Conservation (phyloP, 2,329 filamentous ascomycete species). For the Calycina marina region DNA sequence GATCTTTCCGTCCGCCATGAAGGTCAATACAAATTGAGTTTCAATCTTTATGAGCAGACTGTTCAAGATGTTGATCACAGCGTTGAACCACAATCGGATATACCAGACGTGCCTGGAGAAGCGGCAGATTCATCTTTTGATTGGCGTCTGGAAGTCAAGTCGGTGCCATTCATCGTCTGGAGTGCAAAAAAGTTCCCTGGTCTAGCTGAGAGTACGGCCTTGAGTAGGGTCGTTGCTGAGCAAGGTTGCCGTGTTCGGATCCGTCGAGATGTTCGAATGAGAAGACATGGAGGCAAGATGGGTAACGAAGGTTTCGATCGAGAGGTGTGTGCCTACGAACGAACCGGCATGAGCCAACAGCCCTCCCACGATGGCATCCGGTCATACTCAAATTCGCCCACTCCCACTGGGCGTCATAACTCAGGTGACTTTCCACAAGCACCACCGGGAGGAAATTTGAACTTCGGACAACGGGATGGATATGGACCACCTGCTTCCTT, state of each 20-base stretch:
- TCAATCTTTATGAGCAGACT: conserved; percentile 86
- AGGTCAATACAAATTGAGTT: conserved; percentile 79
- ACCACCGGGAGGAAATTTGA: conserved; percentile 10
- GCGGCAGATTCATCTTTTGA: conserved; percentile 41
- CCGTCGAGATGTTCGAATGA: conserved; percentile 83
- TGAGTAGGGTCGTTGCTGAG: conserved; percentile 86
- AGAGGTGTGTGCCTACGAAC: too few species aligned
- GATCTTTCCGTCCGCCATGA: conserved; percentile 93
- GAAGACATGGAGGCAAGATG: conserved; percentile 62
- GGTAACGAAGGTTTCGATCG: too few species aligned
- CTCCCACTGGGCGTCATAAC: conserved; percentile 28
- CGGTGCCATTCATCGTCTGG: conserved; percentile 72
- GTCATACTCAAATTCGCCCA: conserved; percentile 13
- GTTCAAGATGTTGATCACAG: conserved; percentile 48
- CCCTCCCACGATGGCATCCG: conserved; percentile 6
- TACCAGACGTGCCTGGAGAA: conserved; percentile 27
- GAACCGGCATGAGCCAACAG: too few species aligned
- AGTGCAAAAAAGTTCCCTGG: conserved; percentile 99
- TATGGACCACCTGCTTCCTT: conserved; percentile 10
- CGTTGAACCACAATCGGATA: conserved; percentile 20
- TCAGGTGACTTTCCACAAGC: conserved; percentile 27
- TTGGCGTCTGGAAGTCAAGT: conserved; percentile 83
- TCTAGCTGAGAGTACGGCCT: conserved; percentile 70
- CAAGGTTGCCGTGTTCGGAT: conserved; percentile 96
- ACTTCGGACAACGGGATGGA: too few species aligned